phyloP scores from a whole-genome alignment of 257 asterid genomes.

The Solanum sejunctum region DNA sequence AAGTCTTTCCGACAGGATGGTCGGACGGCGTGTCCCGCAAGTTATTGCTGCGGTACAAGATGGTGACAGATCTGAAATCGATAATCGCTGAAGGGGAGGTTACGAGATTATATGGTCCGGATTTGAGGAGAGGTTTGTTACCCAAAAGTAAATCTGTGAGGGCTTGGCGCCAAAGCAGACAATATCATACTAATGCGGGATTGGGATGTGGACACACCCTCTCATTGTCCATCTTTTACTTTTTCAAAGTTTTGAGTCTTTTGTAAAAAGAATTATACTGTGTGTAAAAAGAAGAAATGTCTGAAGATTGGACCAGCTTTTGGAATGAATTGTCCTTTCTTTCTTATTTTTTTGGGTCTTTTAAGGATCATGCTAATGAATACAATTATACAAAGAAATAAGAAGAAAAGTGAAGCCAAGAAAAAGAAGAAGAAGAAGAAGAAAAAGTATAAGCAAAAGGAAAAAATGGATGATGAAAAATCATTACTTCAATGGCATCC shows the following conservation, averaged over 20 bases:
- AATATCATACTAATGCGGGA: too few species aligned
- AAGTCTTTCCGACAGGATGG: too few species aligned
- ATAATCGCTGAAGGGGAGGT: too few species aligned
- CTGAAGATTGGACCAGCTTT: not conserved
- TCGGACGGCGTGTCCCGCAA: too few species aligned
- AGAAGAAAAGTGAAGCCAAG: not conserved
- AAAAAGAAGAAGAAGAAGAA: not conserved
- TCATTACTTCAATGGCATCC: not conserved
- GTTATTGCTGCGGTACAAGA: too few species aligned
- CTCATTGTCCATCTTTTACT: not conserved
- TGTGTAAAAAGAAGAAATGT: not conserved
- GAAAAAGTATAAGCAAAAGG: not conserved
- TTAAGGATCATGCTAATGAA: not conserved
- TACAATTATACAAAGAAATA: not conserved
- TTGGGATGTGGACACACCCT: too few species aligned
- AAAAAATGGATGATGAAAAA: not conserved
- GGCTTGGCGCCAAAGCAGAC: too few species aligned
- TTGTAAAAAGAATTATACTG: not conserved
- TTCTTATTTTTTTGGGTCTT: not conserved
- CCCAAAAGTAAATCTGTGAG: too few species aligned
- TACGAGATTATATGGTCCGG: too few species aligned
- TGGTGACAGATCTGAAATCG: too few species aligned
- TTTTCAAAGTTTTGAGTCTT: not conserved
- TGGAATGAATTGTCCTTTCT: not conserved
- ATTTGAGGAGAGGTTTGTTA: too few species aligned